Evolutionary conservation across 139 green algal genomes (phyloP).

Genomic region (Micromonas commoda): DNA sequence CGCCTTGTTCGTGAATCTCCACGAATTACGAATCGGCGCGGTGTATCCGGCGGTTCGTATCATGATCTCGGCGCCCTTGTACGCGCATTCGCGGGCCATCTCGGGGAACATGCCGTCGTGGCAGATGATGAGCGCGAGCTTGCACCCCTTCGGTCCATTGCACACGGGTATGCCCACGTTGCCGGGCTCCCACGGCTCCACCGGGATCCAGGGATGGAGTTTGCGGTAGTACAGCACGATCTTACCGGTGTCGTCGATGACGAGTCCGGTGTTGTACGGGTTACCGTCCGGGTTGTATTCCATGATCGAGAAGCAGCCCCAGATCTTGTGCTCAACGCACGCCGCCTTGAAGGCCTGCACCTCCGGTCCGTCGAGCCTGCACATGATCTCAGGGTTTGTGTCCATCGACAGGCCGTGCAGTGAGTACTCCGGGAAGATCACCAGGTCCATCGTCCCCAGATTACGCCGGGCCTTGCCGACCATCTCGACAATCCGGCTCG

Average conservation of each 20-base stretch:
- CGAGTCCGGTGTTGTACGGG: conserved; percentile 26
- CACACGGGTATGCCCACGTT: conserved; percentile 17
- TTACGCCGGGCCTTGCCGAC: conserved; percentile 15
- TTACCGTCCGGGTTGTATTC: conserved; percentile 11
- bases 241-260: conserved; percentile 7
- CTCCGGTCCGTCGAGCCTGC: conserved; percentile 8
- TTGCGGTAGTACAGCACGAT: conserved; percentile 28
- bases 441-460: conserved; percentile 1
- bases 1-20: conserved; percentile 18
- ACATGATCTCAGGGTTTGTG: conserved; percentile 17
- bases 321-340: conserved; percentile 9
- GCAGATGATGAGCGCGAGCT: conserved; percentile 27
- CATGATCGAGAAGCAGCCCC: conserved; percentile 27
- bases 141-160: conserved; percentile 18
- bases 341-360: background rate
- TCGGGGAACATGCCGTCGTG: conserved; percentile 27
- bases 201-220: conserved; percentile 21
- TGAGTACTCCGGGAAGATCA: conserved; percentile 10
- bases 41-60: conserved; percentile 24
- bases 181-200: conserved; percentile 28
- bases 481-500: background rate
- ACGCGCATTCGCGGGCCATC: conserved; percentile 10
- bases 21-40: conserved; percentile 10
- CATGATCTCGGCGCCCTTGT: conserved; percentile 29
- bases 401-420: conserved; percentile 17